These are phyloP conservation scores for Leishmania tropica DNA, from an alignment of 208 protist genomes.

Conservation along the genomic window DNA sequence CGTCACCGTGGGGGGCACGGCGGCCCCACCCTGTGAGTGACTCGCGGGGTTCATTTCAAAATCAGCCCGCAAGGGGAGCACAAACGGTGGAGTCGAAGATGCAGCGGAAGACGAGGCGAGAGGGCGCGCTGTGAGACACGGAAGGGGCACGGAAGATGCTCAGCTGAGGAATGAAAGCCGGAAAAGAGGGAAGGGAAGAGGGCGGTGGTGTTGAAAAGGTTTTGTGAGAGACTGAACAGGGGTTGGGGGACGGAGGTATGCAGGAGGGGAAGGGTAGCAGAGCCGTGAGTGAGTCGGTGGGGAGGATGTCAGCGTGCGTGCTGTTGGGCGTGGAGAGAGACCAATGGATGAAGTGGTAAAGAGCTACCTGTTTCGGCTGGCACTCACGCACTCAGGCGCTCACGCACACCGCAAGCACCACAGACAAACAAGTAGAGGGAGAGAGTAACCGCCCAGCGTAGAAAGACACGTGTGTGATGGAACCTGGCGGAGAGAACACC, in stretches of 20 bases:
- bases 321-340: background rate
- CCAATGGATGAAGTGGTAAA: background rate
- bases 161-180: background rate
- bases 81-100: background rate
- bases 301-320: background rate
- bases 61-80: background rate
- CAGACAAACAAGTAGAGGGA: background rate
- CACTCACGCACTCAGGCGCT: background rate
- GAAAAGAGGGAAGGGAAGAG: background rate
- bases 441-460: background rate
- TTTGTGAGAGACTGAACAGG: background rate
- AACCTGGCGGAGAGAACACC: background rate
- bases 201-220: background rate
- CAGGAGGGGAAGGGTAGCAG: background rate
- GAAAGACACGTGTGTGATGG: background rate
- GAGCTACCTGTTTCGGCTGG: background rate
- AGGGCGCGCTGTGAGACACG: background rate
- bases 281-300: background rate
- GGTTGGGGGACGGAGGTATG: background rate
- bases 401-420: background rate
- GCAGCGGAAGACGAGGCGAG: background rate
- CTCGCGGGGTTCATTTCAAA: background rate
- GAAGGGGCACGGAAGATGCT: too few species aligned
- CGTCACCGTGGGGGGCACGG: slow-evolving; percentile 2
- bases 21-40: background rate